Evolutionary conservation across 2,329 filamentous ascomycete species (phyloP), one percentile per base, ranked within the genome.

Genomic region (Neoarthrinium moseri): DNA sequence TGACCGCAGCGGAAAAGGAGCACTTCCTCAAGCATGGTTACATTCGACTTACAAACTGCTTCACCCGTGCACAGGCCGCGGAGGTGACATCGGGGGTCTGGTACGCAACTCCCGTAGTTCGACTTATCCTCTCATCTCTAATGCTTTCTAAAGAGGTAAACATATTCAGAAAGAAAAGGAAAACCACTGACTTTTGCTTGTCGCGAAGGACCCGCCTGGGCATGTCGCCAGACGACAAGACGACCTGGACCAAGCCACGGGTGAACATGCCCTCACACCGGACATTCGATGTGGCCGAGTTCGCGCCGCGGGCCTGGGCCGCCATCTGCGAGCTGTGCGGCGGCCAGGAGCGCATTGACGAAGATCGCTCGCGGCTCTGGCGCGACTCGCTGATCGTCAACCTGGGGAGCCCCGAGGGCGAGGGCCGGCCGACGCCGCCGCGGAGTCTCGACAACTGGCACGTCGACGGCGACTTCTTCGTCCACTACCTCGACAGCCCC

Each of bases 391-490:
- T 87, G 46, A 88, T 88, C 55, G 82, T 88, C 32, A 88, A 87
- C 62, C 72, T 88, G 6, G 85, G 85, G 11, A 80, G 73, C 2
- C 59, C 72, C 1, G 73, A 76, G 41, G 68, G 68, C 38, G 75
- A 79, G 49, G 74, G 75, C 5, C 70, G 69, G 40, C 69, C 72
- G 7, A 62, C 74, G 3, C 63, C 71, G 27, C 81, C 81, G 0
- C 69, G 74, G 41, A 72, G 80, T 1, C 66, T 86, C 18, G 57
- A 69, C 6, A 70, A 70, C 18, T 88, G 84, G 84, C 84, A 87
- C 62, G 81, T 86, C 15, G 84, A 87, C 62, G 84, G 84, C 7
- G 84, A 88, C 54, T 87, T 86, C 62, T 88, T 88, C 60, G 73
- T 84, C 5, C 84, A 88, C 66, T 89, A 83, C 53, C 75, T 89